phyloP scores from a whole-genome alignment of 2,329 filamentous ascomycete species.

The Meredithiella fracta region DNA sequence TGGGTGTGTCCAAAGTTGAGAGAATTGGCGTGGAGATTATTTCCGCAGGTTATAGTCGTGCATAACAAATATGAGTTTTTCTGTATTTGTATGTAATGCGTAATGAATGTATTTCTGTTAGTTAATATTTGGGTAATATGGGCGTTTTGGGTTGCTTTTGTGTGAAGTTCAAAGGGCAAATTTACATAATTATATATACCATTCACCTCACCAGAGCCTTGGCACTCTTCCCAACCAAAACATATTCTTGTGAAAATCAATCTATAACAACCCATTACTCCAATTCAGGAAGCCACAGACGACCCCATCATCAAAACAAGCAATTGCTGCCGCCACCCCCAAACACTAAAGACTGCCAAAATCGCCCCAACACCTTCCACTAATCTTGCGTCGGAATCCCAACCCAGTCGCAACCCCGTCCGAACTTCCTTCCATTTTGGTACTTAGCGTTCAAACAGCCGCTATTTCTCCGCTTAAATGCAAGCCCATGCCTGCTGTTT shows the following conservation, averaged over 20 bases:
- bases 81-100: neutral
- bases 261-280: no score
- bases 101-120: neutral
- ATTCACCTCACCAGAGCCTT: no score
- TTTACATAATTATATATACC: no score
- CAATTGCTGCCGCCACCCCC: neutral
- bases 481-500: neutral
- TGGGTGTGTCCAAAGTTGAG: slow-evolving; percentile 5
- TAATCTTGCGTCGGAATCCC: neutral
- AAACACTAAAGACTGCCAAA: no score
- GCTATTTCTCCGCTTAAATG: slow-evolving; percentile 9
- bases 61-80: neutral
- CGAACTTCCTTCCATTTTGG: slow-evolving; percentile 1
- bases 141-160: no score
- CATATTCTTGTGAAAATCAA: no score
- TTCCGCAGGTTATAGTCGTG: neutral
- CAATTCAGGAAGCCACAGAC: slow-evolving; percentile 2
- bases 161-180: no score
- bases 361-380: no score
- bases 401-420: neutral
- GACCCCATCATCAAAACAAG: neutral
- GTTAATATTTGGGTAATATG: no score
- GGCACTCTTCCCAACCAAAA: no score
- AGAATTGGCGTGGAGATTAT: slow-evolving; percentile 9
- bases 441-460: slow-evolving; percentile 3